Base-by-base conservation (phyloP, 2,329 filamentous ascomycete genomes). In the Ophiostoma sp. region DNA sequence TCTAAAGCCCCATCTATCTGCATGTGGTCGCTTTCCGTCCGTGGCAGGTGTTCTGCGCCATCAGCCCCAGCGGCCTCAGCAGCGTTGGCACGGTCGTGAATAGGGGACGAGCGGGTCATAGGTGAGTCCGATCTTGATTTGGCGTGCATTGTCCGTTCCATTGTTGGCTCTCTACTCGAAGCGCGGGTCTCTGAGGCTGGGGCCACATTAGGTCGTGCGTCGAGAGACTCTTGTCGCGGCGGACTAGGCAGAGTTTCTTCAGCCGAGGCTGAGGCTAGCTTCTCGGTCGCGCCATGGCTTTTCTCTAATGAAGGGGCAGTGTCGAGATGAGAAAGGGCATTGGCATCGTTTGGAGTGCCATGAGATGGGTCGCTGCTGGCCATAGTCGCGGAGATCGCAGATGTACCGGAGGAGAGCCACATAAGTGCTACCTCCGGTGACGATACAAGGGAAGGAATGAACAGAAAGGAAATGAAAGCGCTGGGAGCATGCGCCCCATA, bases 191-290 rank as follows among this genome's bases (percentile, higher is more conserved):
- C 49, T 9, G 11, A 11, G n/a, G 6, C n/a, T 36, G 18, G 7
- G 27, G 38, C 38, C 27, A 27, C 41, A 14, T 38, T 8, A 7
- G 60, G 16, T 63, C 38, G 55, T 44, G 60, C 11, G 16, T 27
- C 40, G 14, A 42, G 36, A 11, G 58, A 16, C 38, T 62, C 60
- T 16, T 63, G 60, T 40, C 44, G 60, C 42, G 60, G 60, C 14
- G 60, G 60, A 11, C 60, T 63, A 8, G 60, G 60, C 16, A 63
- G 40, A n/a, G 60, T 63, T 12, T 63, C 40, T 42, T 63, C 60
- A 3, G 60, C 60, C 9, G 16, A 41, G n/a, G 60, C 14, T 42
- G 40, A 16, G 8, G 7, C 2, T 18, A n/a, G 40, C 16, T 63
- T 63, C 12, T 42, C 60, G 6, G 60, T 18, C 16, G 16, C 4